Evolutionary conservation across 1,284 basidiomycete genomes (phyloP).

Genomic region (Farysia itapuensis): DNA sequence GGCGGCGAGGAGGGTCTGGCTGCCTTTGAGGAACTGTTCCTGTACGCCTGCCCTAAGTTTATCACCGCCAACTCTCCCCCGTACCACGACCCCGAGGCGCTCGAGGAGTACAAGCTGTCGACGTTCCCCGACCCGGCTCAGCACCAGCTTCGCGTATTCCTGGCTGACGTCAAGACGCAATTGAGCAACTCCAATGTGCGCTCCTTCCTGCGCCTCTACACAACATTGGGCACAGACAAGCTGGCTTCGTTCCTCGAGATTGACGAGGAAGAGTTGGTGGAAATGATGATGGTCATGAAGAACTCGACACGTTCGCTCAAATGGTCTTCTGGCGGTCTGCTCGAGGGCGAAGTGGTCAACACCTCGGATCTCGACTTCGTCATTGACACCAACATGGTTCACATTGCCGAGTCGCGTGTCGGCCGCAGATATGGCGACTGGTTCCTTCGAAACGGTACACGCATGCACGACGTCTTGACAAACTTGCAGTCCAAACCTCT

Average conservation of each 20-base stretch:
- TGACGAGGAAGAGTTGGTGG: slow-evolving; percentile 89
- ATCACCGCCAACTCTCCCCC: slow-evolving; percentile 85
- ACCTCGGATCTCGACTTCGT: slow-evolving; percentile 94
- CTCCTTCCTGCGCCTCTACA: slow-evolving; percentile 92
- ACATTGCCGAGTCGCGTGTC: slow-evolving; percentile 89
- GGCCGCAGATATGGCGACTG: slow-evolving; percentile 90
- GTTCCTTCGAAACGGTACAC: slow-evolving; percentile 74
- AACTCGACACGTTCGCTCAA: slow-evolving; percentile 69
- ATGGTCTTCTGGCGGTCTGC: slow-evolving; percentile 68
- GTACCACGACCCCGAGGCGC: slow-evolving; percentile 77
- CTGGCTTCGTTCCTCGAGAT: slow-evolving; percentile 81
- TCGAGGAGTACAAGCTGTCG: slow-evolving; percentile 64
- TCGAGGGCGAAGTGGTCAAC: slow-evolving; percentile 83
- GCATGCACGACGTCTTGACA: slow-evolving; percentile 48
- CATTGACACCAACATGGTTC: slow-evolving; percentile 92
- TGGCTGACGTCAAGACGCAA: slow-evolving; percentile 75
- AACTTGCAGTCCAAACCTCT: slow-evolving; percentile 47
- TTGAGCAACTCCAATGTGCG: slow-evolving; percentile 79
- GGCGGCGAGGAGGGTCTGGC: slow-evolving; percentile 69
- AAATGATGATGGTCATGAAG: slow-evolving; percentile 97
- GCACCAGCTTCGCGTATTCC: slow-evolving; percentile 80
- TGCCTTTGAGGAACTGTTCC: slow-evolving; percentile 90
- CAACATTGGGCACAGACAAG: slow-evolving; percentile 86
- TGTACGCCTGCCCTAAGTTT: slow-evolving; percentile 93
- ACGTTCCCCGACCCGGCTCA: slow-evolving; percentile 73